Evolutionary conservation across 768 basidiomycete species (phyloP), one percentile per base, ranked within the genome.

Genomic region (Clathrus columnatus): DNA sequence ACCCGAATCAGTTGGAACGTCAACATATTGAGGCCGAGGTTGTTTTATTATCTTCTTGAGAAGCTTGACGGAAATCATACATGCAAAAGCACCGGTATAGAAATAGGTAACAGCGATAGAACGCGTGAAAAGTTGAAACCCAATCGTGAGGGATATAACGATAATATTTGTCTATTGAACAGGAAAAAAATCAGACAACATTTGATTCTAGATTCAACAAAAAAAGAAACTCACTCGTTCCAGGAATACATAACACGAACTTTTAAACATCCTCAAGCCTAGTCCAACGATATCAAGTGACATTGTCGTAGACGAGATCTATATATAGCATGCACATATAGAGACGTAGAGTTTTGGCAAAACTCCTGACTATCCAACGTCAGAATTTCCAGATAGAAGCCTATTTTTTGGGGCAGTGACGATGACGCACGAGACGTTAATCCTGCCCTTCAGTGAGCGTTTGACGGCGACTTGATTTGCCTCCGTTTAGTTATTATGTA

Each of bases 91-190:
- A 44, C 85, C 84, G 7, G 64, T 70, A 11, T 71, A 69, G 61
- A 86, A 85, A 68, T 83, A 87, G 14, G 69, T 65, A 1, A 83
- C 75, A 7, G 77, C 85, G 36, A 76, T 75, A 3, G 85, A 87
- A 51, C 77, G 77, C 1, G 84, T 83, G 59, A 78, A 81, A 20
- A 87, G 64, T 43, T 84, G 65, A 57, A 74, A 68, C 24, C 61
- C 55, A 5, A 77, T 78, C 4, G 81, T 80, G 50, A 82, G 56
- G 8, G 63, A 60, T 2, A 75, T 78, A n/a, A 86, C 80, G 18
- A 76, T 74, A 24, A 75, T 53, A 56, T 83, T 81, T 1, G 81
- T 81, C 87, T 90, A 63, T 17, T 44, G 14, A 18, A 11, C 18
- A 11, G 41, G 18, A 42, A 42, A 11, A 42, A 11, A 18, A 42